Base-by-base conservation (phyloP, 768 basidiomycete species). In the Symmetrospora coprosmae region DNA sequence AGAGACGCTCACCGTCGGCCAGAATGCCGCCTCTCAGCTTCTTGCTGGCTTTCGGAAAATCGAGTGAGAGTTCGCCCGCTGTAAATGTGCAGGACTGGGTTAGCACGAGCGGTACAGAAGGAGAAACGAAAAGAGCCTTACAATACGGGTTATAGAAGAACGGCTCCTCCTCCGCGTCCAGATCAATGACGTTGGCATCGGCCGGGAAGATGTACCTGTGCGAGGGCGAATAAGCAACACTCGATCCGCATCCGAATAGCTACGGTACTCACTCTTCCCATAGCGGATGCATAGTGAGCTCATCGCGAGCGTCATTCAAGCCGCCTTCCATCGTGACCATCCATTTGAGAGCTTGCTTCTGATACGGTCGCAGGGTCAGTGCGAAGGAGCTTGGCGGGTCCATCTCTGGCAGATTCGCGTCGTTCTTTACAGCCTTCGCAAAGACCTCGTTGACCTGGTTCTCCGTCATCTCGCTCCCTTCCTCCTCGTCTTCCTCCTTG, bases 261-360 rank as follows among this genome's bases (percentile, higher is more conserved):
- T 14, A 34, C 19, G 43, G 81, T 68, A 55, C 52, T n/a, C 25
- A 96, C 88, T 87, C 81, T 75, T 84, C 84, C 91, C 91, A 97
- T 7, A 97, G 73, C 1, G 92, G 92, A 71, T 97, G 88, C 79
- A 96, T 82, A 84, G 85, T 16, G 71, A 75, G 78, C 78, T 69
- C 82, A 79, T 53, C 84, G 78, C 65, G 81, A 2, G 72, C 85
- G 56, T 84, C 81, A 64, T 77, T 76, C 19, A 81, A 77, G 2
- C 85, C 86, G 1, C 78, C 79, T 73, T 97, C 92, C 52, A 89
- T 76, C 2, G 85, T 84, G 65, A 81, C 75, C 90, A 94, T 90
- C 91, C 91, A 97, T 83, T 75, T 75, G 45, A 96, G 74, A 0
- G 90, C 92, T 72, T 97, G 92, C 69, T 89, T 92, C 69, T 96